Conservation (phyloP, 163 green algal species). For the Chlamydomonas reinhardtii region DNA sequence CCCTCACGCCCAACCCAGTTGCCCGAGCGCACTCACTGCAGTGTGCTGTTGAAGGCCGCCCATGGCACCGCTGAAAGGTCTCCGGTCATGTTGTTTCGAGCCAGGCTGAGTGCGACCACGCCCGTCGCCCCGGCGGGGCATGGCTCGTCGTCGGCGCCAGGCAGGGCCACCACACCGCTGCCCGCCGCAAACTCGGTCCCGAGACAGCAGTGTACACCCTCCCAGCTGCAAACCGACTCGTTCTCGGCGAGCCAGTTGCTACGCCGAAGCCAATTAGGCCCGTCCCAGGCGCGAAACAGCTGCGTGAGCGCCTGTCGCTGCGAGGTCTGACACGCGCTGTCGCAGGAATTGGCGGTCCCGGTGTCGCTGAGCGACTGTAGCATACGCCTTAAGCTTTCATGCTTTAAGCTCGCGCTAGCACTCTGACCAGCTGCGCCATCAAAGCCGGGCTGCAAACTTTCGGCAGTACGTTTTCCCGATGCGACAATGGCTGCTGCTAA, state of each 20-base stretch:
- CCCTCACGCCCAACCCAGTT: no score
- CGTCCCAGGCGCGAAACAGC: neutral
- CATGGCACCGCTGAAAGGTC: slow-evolving; percentile 3
- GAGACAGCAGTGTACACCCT: slow-evolving; percentile 25
- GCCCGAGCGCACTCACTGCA: slow-evolving; percentile 8
- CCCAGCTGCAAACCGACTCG: neutral
- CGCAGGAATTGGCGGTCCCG: neutral
- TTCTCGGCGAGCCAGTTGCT: slow-evolving; percentile 9
- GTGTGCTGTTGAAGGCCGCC: neutral
- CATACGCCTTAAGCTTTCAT: no score
- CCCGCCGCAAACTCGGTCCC: neutral
- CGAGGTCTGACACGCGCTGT: neutral
- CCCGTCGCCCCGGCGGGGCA: neutral
- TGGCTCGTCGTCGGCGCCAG: neutral
- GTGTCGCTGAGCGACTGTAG: no score
- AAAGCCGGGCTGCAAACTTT: no score
- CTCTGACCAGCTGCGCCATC: no score
- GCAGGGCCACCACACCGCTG: neutral
- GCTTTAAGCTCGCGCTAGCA: no score
- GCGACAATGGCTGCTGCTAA: no score
- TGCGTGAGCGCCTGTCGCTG: neutral
- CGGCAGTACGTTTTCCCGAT: no score
- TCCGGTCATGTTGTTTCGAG: slow-evolving; percentile 31
- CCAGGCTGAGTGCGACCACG: slow-evolving; percentile 8
- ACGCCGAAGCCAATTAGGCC: neutral